These are phyloP conservation scores for Trypethelium eluteriae DNA, from an alignment of 495 filamentous ascomycete genomes.

Conservation along the genomic window DNA sequence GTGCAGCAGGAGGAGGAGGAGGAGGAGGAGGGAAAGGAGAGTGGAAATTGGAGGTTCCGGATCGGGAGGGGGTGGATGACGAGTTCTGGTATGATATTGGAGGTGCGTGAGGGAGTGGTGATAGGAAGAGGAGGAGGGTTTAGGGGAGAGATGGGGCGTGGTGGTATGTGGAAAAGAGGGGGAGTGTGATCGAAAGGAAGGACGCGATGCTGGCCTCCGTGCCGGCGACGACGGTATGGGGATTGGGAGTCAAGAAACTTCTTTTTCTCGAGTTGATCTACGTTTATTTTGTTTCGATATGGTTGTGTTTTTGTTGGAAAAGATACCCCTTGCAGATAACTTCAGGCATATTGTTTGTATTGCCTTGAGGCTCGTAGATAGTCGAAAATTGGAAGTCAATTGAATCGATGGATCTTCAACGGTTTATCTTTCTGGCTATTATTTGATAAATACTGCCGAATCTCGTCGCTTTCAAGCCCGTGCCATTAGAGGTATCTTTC, in stretches of 20 bases:
- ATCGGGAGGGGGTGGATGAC: constrained; percentile 55
- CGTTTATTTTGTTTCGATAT: not conserved
- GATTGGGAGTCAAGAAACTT: not conserved
- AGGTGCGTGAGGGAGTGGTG: constrained; percentile 21
- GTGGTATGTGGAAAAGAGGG: not conserved
- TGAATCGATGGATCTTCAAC: too few species aligned
- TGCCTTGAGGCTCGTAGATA: not conserved
- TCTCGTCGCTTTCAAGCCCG: too few species aligned
- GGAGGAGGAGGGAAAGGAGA: constrained; percentile 1
- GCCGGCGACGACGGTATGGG: too few species aligned
- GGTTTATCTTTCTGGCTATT: too few species aligned
- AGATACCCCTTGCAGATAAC: not conserved
- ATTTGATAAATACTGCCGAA: too few species aligned
- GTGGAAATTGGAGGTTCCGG: constrained; percentile 45
- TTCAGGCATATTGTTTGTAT: not conserved
- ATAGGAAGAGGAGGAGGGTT: not conserved
- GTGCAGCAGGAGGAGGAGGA: constrained; percentile 17
- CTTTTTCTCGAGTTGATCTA: not conserved
- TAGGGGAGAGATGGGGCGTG: not conserved
- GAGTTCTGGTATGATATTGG: constrained; percentile 62
- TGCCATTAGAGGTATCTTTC: too few species aligned
- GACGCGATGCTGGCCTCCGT: too few species aligned
- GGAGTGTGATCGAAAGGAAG: too few species aligned
- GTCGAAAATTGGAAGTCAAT: too few species aligned
- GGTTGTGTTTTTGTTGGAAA: not conserved